Percentiles rank a stretch among this genome's conserved stretches.
These are phyloP conservation scores for Primulina eburnea DNA, from an alignment of 257 asterid genomes.

Conservation along the genomic window DNA sequence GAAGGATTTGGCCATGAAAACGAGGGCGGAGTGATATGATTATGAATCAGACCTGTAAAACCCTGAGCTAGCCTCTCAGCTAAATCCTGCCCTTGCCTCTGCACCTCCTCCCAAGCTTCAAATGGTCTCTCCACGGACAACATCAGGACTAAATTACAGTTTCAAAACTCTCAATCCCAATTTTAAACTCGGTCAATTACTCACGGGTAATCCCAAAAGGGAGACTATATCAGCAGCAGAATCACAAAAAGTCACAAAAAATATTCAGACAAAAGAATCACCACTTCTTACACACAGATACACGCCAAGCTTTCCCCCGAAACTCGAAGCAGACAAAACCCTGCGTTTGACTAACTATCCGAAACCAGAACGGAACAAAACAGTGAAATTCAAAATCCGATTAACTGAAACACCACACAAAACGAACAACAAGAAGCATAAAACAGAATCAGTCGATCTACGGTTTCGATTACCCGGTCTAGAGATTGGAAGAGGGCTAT, in stretches of 20 bases:
- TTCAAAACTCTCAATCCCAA: conserved; percentile 20
- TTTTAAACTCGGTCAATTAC: conserved; percentile 16
- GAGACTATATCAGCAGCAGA: neutral
- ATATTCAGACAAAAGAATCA: neutral
- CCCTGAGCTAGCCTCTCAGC: conserved; percentile 91
- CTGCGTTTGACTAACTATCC: conserved; percentile 24
- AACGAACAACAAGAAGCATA: neutral
- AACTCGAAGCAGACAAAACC: conserved; percentile 6
- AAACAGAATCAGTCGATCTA: neutral
- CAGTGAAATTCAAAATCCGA: conserved; percentile 17
- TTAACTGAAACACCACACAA: neutral
- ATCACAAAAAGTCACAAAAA: neutral
- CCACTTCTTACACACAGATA: neutral
- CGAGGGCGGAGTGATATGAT: conserved; percentile 73
- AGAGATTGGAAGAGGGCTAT: conserved; percentile 8
- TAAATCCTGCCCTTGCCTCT: conserved; percentile 86
- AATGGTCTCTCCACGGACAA: conserved; percentile 93
- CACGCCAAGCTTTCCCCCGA: neutral
- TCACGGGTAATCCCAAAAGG: neutral
- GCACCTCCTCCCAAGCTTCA: conserved; percentile 99
- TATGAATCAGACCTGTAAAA: conserved; percentile 75
- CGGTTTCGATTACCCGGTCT: neutral
- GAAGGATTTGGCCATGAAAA: conserved; percentile 81
- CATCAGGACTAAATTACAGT: conserved; percentile 31
- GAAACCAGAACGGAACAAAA: conserved; percentile 17